Base-by-base conservation (phyloP, 768 basidiomycete species). In the Pleurotus salmoneostramineus region DNA sequence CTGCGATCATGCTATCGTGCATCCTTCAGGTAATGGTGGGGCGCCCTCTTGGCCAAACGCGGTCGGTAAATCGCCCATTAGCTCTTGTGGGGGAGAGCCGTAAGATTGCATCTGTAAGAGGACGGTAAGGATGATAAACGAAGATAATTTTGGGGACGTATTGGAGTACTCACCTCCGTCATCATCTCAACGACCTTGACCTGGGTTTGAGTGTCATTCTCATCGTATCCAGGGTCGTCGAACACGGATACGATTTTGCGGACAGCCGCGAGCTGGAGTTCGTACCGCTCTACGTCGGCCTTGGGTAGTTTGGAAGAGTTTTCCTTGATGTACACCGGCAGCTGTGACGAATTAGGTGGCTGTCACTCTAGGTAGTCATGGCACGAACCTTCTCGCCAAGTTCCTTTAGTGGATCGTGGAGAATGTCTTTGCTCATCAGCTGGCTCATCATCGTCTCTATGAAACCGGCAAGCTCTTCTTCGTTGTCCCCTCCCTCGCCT, bases 351-450 rank as follows among this genome's bases (percentile, higher is more conserved):
- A 42, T 58, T 40, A 5, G 17, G 14, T 31, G 31, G 11, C 14
- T 44, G 48, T 11, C 50, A 27, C 21, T 44, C 42, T 17, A 54
- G 5, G 36, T 42, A 32, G 36, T 37, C 45, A 50, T 33, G 32
- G 36, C 17, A 62, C 78, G 34, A 60, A 88, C 91, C 68, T 88
- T 87, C 12, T 86, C 83, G 12, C 78, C 72, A 17, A 96, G 71
- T 66, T 96, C 93, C 63, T 89, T 91, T 58, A 95, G 67, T 0
- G 94, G 93, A 46, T 93, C 91, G 62, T 94, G 88, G n/a, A 95
- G 72, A 2, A 93, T 76, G 0, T 92, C 89, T 65, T 91, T 89
- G 72, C 80, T 83, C 85, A 93, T 86, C 27, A 93, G 76, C 69
- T 88, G 83, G 17, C 79, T 73, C 90, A 93, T 91, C 83, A 95